Base-by-base conservation (phyloP, 352 stramenopile species). In the Globisporangium abappressorium region DNA sequence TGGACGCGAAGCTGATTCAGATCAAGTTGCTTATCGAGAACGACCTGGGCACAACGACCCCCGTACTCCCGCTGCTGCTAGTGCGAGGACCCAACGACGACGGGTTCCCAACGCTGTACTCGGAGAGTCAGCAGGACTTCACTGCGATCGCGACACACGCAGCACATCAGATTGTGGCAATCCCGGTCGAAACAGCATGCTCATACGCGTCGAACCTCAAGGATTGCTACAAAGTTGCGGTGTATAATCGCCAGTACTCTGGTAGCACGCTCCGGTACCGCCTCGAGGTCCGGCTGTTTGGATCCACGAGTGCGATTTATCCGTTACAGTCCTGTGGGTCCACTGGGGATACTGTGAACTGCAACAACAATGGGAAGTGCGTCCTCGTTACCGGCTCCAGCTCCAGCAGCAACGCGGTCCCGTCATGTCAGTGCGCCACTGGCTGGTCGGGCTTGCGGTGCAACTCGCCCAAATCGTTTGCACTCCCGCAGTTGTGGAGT, bases 151-250 rank as follows among this genome's bases (percentile, higher is more conserved):
- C 73, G 0, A 56, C 60, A 0, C 71, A 74, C 0, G 66, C 56
- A 4, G 30, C 38, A 4, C 56, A 51, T 0, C 85, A 93, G 55
- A 49, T 63, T 5, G 78, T 93, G 5, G 62, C 76, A 3, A 41
- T 93, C 14, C 69, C 68, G 12, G 75, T 93, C 1, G 72, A 78
- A 12, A 79, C 72, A 0, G 64, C 70, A 4, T 93, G 84, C 63
- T 78, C 81, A 3, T 81, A 71, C 33, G 65, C 68, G 12, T 30
- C 51, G 5, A 77, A 65, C 1, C 66, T 71, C 1, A 78, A 70
- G 6, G 73, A 88, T 38, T 92, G 85, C 76, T 93, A 81, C 77
- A 93, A 93, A 63, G 67, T 93, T 11, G 80, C 84, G 0, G 53
- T 91, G 2, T 75, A 89, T 75, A 92, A 93, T 64, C 84, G 83